Conservation (phyloP, 257 asterid genomes). For the Scutellaria baicalensis region DNA sequence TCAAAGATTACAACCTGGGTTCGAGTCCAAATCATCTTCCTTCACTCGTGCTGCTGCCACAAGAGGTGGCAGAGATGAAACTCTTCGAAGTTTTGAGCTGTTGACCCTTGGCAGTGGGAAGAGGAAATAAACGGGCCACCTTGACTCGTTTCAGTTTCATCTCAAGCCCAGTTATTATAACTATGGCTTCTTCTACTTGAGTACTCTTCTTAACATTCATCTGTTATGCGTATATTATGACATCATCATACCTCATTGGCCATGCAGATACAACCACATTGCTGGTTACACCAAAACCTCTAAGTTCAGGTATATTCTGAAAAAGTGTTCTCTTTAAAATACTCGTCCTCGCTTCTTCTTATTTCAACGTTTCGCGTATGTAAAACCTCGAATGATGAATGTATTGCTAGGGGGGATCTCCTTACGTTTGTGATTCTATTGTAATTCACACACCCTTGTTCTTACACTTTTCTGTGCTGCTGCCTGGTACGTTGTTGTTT, state of each 20-base stretch:
- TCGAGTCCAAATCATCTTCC: slow-evolving; percentile 68
- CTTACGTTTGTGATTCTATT: not conserved
- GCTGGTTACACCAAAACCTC: not conserved
- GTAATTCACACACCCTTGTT: slow-evolving; percentile 1
- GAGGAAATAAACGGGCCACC: slow-evolving; percentile 36
- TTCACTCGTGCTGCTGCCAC: slow-evolving; percentile 49
- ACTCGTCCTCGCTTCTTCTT: not conserved
- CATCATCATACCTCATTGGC: not conserved
- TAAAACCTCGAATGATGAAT: slow-evolving; percentile 7
- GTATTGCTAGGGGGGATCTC: not conserved
- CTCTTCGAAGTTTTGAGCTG: slow-evolving; percentile 79
- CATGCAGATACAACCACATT: not conserved
- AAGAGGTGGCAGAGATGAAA: slow-evolving; percentile 55
- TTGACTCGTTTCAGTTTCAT: not conserved
- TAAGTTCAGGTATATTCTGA: not conserved
- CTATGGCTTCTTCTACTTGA: too few relatives aligned
- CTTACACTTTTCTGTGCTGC: not conserved
- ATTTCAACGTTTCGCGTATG: not conserved
- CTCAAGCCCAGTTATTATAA: not conserved
- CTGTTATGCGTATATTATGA: not conserved
- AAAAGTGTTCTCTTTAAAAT: not conserved
- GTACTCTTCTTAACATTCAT: not conserved
- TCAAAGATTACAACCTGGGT: slow-evolving; percentile 68
- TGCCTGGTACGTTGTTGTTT: not conserved
- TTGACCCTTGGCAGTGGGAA: slow-evolving; percentile 65